Evolutionary conservation across 2,329 filamentous ascomycete species (phyloP).

Genomic region (Celoporthe dispersa): DNA sequence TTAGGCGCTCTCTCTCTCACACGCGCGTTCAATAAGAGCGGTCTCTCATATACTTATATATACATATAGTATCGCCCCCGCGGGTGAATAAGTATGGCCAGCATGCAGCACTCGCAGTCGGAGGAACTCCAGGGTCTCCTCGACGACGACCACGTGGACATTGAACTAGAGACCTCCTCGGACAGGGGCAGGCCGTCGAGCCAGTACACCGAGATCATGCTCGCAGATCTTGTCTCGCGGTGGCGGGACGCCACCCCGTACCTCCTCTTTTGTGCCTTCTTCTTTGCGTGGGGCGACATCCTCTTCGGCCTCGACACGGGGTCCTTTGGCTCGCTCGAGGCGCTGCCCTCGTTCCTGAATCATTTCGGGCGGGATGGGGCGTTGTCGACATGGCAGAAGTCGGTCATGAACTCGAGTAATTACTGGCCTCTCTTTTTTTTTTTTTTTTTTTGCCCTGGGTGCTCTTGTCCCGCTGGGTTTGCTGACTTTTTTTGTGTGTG

Average conservation of each 20-base stretch:
- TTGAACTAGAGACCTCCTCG: neutral
- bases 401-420: slow-evolving; percentile 20
- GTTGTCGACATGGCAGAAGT: slow-evolving; percentile 15
- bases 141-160: neutral
- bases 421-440: neutral
- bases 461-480: no score
- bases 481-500: neutral
- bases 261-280: slow-evolving; percentile 29
- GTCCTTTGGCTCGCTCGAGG: slow-evolving; percentile 18
- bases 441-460: neutral
- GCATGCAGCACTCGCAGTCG: neutral
- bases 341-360: slow-evolving; percentile 17
- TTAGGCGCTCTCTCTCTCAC: neutral
- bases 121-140: neutral
- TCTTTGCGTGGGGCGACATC: slow-evolving; percentile 30
- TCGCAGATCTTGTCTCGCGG: neutral
- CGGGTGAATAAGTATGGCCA: neutral
- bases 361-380: slow-evolving; percentile 1
- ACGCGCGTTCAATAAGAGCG: no score
- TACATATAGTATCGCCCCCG: neutral
- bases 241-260: slow-evolving; percentile 30
- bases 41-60: neutral
- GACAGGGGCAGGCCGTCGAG: neutral
- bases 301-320: slow-evolving; percentile 31
- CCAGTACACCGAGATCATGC: neutral